Evolutionary conservation across 768 basidiomycete species (phyloP).

Genomic region (Leccinum broughii): DNA sequence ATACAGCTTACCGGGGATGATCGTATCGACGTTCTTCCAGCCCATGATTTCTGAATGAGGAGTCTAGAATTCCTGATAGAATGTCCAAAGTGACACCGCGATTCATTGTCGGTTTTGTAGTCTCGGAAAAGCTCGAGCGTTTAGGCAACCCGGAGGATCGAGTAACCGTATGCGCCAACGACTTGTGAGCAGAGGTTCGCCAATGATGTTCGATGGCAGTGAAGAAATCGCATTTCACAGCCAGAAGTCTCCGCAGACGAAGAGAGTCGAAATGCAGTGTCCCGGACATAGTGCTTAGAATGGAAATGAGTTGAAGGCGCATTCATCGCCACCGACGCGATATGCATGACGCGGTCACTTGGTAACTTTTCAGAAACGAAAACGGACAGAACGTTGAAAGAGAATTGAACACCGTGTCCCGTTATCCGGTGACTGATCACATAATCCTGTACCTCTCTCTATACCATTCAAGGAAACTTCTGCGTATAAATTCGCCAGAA

Average conservation of each 20-base stretch:
- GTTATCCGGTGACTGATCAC: conserved; percentile 20
- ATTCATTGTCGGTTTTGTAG: conserved; percentile 38
- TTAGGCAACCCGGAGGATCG: conserved; percentile 30
- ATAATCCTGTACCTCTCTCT: conserved; percentile 28
- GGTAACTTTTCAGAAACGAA: conserved; percentile 11
- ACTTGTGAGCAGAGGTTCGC: conserved; percentile 22
- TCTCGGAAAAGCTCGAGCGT: conserved; percentile 21
- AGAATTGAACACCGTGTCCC: conserved; percentile 12
- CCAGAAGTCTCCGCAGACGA: conserved; percentile 29
- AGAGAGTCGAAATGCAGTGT: conserved; percentile 30
- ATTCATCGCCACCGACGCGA: conserved; percentile 33
- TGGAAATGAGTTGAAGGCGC: conserved; percentile 21
- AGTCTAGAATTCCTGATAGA: conserved; percentile 32
- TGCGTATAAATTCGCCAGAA: not conserved
- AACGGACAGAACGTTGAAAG: conserved; percentile 11
- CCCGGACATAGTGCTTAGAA: conserved; percentile 33
- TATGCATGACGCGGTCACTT: conserved; percentile 18
- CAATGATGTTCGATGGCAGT: conserved; percentile 29
- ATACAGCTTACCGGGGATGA: conserved; percentile 66
- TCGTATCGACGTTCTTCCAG: conserved; percentile 68
- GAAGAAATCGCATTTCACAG: conserved; percentile 34
- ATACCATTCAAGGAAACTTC: conserved; percentile 9
- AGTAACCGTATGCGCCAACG: conserved; percentile 34
- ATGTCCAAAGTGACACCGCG: conserved; percentile 19
- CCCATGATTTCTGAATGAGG: conserved; percentile 30